These are phyloP conservation scores for Trichoderma guizhouense DNA, from an alignment of 2,329 filamentous ascomycete species.

Conservation along the genomic window DNA sequence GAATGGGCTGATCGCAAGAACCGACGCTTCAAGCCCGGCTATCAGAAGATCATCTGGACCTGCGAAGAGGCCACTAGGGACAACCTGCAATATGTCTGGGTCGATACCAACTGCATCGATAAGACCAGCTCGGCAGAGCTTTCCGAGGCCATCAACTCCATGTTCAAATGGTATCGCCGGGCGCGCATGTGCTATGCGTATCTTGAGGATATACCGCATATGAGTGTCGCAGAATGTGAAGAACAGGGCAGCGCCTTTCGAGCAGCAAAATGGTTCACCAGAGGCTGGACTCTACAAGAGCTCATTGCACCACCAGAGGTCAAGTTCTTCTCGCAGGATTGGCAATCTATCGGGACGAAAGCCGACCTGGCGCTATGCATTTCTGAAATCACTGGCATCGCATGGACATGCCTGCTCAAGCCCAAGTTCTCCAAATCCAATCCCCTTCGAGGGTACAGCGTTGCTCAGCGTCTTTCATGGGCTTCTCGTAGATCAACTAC, in stretches of 20 bases:
- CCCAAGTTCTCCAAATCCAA: conserved; percentile 8
- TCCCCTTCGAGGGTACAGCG: conserved; percentile 4
- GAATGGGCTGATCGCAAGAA: background rate
- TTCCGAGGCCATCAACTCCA: conserved; percentile 24
- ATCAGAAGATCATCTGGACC: background rate
- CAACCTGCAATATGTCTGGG: background rate
- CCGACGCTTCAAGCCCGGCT: background rate
- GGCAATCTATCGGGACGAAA: background rate
- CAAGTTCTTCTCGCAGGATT: conserved; percentile 19
- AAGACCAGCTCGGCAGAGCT: conserved; percentile 20
- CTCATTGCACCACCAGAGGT: conserved; percentile 21
- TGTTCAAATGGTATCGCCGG: background rate
- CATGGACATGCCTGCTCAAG: background rate
- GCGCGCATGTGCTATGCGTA: background rate
- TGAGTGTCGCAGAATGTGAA: background rate
- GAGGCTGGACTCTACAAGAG: conserved; percentile 29
- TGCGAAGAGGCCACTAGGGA: conserved; percentile 8
- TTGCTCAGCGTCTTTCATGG: conserved; percentile 30
- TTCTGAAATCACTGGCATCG: conserved; percentile 13
- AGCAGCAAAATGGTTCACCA: conserved; percentile 23
- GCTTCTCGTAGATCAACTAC: conserved; percentile 26
- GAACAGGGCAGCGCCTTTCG: background rate
- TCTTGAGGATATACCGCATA: background rate
- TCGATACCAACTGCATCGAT: background rate
- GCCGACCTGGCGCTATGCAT: background rate